Percentiles rank a stretch among this genome's conserved stretches.
phyloP scores from a whole-genome alignment of 169 alveolate species.

The Plasmodium vivax region DNA sequence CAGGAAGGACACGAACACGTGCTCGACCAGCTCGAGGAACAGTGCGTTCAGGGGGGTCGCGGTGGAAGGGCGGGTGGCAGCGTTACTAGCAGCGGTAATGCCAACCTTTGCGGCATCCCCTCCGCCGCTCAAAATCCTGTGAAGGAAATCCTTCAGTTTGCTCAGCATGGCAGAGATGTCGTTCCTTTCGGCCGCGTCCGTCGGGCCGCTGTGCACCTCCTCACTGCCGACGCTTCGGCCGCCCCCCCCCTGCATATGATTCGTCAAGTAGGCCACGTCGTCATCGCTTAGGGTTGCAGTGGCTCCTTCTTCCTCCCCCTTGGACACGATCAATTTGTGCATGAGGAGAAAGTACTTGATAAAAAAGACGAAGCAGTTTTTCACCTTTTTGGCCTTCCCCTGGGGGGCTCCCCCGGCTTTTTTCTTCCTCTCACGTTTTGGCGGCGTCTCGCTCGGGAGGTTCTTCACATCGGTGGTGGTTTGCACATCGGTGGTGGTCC shows the following conservation, averaged over 20 bases:
- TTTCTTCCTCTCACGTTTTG: background rate
- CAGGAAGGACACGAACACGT: constrained; percentile 39
- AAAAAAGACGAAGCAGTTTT: constrained; percentile 29
- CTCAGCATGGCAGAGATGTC: background rate
- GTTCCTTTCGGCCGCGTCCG: background rate
- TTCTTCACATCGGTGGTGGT: background rate
- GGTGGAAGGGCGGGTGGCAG: background rate
- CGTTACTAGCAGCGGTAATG: background rate
- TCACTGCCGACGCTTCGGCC: background rate
- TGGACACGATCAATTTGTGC: background rate
- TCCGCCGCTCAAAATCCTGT: background rate
- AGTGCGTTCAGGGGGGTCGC: background rate
- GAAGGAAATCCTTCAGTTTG: background rate
- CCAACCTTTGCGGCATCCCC: background rate
- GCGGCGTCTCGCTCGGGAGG: background rate
- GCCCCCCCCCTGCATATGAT: background rate
- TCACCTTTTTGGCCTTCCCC: background rate
- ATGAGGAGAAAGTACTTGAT: constrained; percentile 25
- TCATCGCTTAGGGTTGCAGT: background rate
- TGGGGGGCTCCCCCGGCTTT: background rate
- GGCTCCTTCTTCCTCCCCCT: constrained; percentile 7
- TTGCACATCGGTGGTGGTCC: too few species aligned
- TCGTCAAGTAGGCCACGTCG: background rate
- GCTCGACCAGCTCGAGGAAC: constrained; percentile 40
- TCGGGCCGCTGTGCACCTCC: background rate